phyloP scores from a whole-genome alignment of 2,329 filamentous ascomycete genomes.

The Mycocentrospora acerina region DNA sequence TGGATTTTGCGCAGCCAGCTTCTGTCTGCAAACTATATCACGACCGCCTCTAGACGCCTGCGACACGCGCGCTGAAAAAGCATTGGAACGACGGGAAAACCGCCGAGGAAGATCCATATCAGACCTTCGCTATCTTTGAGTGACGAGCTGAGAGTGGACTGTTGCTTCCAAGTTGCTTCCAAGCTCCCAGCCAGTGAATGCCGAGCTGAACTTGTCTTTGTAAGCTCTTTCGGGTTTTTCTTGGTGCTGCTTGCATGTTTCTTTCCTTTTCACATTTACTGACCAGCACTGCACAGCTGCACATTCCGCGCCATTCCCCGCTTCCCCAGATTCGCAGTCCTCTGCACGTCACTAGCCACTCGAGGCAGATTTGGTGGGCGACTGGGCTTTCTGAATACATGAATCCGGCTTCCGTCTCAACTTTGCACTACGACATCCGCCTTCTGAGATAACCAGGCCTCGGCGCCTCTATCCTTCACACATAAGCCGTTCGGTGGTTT shows the following conservation, averaged over 20 bases:
- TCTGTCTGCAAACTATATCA: too few species aligned
- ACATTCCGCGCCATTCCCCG: slow-evolving; percentile 5
- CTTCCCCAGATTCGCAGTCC: slow-evolving; percentile 8
- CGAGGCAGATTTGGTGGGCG: slow-evolving; percentile 43
- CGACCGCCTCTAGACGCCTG: too few species aligned
- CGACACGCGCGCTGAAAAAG: too few species aligned
- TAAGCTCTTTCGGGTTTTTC: slow-evolving; percentile 13
- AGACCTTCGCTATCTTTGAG: too few species aligned
- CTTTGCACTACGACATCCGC: slow-evolving; percentile 17
- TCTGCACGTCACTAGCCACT: slow-evolving; percentile 18
- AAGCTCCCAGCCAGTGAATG: slow-evolving; percentile 19
- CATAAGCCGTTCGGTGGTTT: slow-evolving; percentile 18
- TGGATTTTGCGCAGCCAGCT: slow-evolving; percentile 5
- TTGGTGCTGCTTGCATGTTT: slow-evolving; percentile 11
- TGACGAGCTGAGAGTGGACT: not conserved
- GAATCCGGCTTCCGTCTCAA: slow-evolving; percentile 35
- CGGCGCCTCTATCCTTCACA: slow-evolving; percentile 25
- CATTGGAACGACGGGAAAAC: too few species aligned
- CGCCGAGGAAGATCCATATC: slow-evolving; percentile 1
- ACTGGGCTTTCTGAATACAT: slow-evolving; percentile 53
- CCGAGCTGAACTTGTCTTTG: slow-evolving; percentile 15
- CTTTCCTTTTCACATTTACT: slow-evolving; percentile 9
- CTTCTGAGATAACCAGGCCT: slow-evolving; percentile 21
- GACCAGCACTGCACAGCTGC: slow-evolving; percentile 3
- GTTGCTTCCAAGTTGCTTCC: slow-evolving; percentile 11